Evolutionary conservation across 2,329 filamentous ascomycete genomes (phyloP).

Genomic region (Penicillium sp.): DNA sequence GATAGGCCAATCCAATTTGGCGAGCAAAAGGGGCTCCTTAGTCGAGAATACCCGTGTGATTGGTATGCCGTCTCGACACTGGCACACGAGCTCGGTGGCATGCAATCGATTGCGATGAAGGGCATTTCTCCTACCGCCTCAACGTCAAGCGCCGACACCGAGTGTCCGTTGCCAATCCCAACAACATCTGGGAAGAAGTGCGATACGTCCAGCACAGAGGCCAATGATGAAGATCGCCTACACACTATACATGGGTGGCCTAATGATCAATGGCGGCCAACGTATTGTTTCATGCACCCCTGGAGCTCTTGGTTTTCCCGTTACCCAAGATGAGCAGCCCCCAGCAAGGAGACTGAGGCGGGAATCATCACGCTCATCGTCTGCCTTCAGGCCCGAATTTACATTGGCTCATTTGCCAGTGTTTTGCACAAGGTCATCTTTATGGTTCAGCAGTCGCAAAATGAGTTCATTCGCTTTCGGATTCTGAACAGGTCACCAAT

Average conservation of each 20-base stretch:
- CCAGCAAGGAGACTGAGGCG: background rate
- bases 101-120: background rate
- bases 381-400: background rate
- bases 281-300: background rate
- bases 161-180: background rate
- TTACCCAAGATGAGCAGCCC: too few relatives aligned
- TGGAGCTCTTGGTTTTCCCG: too few relatives aligned
- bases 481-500: background rate
- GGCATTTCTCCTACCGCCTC: background rate
- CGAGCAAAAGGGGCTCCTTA: background rate
- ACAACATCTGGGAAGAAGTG: background rate
- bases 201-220: background rate
- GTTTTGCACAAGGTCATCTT: background rate
- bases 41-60: background rate
- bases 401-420: background rate
- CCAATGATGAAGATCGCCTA: background rate
- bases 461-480: background rate
- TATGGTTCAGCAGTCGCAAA: background rate
- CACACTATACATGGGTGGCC: background rate
- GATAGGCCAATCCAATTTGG: background rate
- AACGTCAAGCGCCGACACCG: background rate
- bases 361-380: background rate
- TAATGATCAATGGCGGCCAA: background rate
- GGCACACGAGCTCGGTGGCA: background rate
- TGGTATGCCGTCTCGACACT: background rate